Base-by-base conservation (phyloP, 345 rosid species). In the Rhodamnia rubescens region DNA sequence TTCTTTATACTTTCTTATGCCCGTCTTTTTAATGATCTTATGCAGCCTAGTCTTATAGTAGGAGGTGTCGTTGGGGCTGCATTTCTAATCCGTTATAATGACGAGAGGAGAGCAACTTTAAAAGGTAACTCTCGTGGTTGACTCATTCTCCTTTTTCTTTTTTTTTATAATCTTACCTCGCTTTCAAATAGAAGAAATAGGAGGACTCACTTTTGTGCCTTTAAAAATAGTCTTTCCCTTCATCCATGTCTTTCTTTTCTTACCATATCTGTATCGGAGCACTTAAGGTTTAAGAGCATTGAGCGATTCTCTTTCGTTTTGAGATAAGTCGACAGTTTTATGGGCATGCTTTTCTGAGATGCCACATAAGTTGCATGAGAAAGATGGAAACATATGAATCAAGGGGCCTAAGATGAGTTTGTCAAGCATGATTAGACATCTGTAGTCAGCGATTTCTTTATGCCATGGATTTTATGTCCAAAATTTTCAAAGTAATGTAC, bases 61-160 rank as follows among this genome's bases (percentile, higher is more conserved):
- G 90, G 94, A 64, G 96, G 95, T 54, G 92, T 96, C 84, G 86
- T 86, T 55, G 99, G 99, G 58, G 58, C 94, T 29, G 87, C 90
- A n/a, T 8, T 91, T 82, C 86, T 92, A 57, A 49, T 96, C 85
- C 98, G 91, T 90, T 94, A 90, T 74, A 96, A 97, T 88, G 99
- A 95, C 8, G 95, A 97, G 90, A 91, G 95, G 85, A 93, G 99
- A 92, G 93, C 90, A 40, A 57, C 92, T 88, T 88, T 87, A 0
- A 92, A 88, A 92, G 98, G 98, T 97, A 90, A 44, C 57, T 86
- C 59, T 75, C 11, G 12, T 40, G 74, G 7, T 61, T 84, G 56
- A 36, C 50, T 64, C 29, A 22, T 50, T 74, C n/a, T 15, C 16
- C 24, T 29, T 58, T n/a, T n/a, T n/a, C n/a, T n/a, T n/a, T n/a